Evolutionary conservation across 2,329 filamentous ascomycete species (phyloP).

Genomic region (Xylariaceae sp.): DNA sequence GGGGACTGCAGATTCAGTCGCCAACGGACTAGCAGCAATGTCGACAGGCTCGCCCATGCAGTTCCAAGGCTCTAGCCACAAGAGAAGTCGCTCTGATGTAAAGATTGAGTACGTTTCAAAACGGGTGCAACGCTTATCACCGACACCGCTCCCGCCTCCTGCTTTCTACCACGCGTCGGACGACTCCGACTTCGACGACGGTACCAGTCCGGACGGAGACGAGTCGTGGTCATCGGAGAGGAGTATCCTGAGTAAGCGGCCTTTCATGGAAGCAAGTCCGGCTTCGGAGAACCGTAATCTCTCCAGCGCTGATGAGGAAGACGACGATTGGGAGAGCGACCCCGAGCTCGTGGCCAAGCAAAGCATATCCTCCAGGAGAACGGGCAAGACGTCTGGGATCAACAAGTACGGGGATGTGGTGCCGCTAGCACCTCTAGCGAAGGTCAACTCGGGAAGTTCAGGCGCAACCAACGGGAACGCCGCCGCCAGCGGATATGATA

Average conservation of each 20-base stretch:
- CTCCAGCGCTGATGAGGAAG: constrained; percentile 83
- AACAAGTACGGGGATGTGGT: constrained; percentile 62
- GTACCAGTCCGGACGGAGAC: constrained; percentile 17
- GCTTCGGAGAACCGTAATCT: constrained; percentile 68
- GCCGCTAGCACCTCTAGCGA: constrained; percentile 71
- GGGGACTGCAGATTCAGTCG: constrained; percentile 37
- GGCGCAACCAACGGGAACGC: constrained; percentile 61
- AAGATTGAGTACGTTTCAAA: constrained; percentile 43
- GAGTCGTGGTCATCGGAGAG: constrained; percentile 14
- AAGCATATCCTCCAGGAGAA: constrained; percentile 64
- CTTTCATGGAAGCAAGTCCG: constrained; percentile 52
- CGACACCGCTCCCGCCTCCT: constrained; percentile 47
- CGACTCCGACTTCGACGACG: constrained; percentile 30
- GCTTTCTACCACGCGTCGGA: constrained; percentile 46
- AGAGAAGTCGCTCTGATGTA: constrained; percentile 19
- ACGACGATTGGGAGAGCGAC: constrained; percentile 68
- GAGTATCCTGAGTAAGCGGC: constrained; percentile 19
- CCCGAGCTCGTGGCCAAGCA: constrained; percentile 67
- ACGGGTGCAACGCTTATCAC: constrained; percentile 39
- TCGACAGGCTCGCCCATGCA: constrained; percentile 35
- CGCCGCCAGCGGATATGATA: constrained; percentile 66
- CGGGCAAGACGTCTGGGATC: constrained; percentile 51
- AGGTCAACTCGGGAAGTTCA: constrained; percentile 83
- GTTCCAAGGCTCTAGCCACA: neutral
- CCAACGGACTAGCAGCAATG: constrained; percentile 38